Percentiles rank a stretch among this genome's conserved stretches.
phyloP scores from a whole-genome alignment of 257 asterid genomes.

The Lavandula angustifolia region DNA sequence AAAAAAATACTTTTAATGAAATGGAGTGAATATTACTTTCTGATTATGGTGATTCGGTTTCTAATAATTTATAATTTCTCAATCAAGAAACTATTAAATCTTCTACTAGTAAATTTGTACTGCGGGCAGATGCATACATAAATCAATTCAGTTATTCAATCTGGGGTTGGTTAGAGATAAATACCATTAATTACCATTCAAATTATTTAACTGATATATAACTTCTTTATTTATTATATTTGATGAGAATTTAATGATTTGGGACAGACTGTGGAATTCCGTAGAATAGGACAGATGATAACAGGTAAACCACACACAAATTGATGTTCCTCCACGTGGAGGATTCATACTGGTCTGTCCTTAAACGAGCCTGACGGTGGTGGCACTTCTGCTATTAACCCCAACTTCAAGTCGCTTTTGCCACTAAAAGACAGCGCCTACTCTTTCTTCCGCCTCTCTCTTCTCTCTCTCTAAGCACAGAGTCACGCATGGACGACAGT shows the following conservation, averaged over 20 bases:
- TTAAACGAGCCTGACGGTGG: constrained; percentile 35
- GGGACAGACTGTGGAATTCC: constrained; percentile 23
- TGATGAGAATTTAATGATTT: constrained; percentile 1
- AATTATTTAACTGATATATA: not conserved
- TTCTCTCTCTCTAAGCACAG: no score
- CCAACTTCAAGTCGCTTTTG: not conserved
- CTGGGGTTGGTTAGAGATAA: not conserved
- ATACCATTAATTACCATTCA: not conserved
- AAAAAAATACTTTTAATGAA: no score
- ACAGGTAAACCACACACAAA: constrained; percentile 22
- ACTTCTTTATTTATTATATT: not conserved
- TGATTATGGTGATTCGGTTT: no score
- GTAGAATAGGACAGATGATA: constrained; percentile 33
- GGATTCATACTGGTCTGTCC: not conserved
- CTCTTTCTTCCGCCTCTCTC: no score
- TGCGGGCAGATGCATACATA: not conserved
- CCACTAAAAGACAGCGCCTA: no score
- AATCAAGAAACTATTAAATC: no score
- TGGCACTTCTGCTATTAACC: constrained; percentile 28
- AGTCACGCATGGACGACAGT: not conserved
- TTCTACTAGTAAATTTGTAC: not conserved
- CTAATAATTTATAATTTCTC: no score
- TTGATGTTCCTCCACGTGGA: constrained; percentile 31
- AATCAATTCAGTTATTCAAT: not conserved
- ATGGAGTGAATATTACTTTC: no score